Evolutionary conservation across 805 yeast genomes (phyloP).

Genomic region (Naumovozyma baii): DNA sequence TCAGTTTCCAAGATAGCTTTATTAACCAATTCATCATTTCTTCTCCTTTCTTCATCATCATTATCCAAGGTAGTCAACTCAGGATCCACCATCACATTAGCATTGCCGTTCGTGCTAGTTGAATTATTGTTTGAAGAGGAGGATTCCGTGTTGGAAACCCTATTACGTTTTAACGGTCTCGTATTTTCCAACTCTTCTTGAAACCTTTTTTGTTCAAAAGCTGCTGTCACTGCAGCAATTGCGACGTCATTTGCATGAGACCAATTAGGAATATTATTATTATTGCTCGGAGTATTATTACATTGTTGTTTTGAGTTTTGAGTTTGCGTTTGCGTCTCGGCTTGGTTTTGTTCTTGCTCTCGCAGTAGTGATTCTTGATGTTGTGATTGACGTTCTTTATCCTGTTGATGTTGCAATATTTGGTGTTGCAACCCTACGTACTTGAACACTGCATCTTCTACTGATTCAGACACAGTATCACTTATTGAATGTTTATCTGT

Average conservation of each 20-base stretch:
- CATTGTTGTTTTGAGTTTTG: background rate
- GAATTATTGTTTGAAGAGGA: too few species aligned
- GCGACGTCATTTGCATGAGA: constrained; percentile 13
- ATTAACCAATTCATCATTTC: constrained; percentile 37
- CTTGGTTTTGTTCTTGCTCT: constrained; percentile 6
- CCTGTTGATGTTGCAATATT: constrained; percentile 13
- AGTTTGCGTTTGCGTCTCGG: constrained; percentile 1
- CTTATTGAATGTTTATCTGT: background rate
- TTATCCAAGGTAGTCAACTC: constrained; percentile 43
- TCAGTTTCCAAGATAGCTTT: constrained; percentile 65
- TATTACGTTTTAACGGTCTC: background rate
- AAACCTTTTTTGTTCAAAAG: constrained; percentile 17
- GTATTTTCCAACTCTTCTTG: too few species aligned
- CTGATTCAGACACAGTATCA: constrained; percentile 29
- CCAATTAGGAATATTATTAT: background rate
- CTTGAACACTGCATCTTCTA: constrained; percentile 65
- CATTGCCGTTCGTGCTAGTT: constrained; percentile 11
- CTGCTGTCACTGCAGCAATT: constrained; percentile 28
- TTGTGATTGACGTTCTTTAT: background rate
- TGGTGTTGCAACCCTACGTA: constrained; percentile 49
- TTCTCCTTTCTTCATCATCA: constrained; percentile 5
- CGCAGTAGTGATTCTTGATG: constrained; percentile 13
- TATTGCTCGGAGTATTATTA: background rate
- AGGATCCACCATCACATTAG: constrained; percentile 41
- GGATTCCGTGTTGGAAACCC: background rate